Evolutionary conservation across 768 basidiomycete genomes (phyloP).

Genomic region (Amylocystis lapponica): DNA sequence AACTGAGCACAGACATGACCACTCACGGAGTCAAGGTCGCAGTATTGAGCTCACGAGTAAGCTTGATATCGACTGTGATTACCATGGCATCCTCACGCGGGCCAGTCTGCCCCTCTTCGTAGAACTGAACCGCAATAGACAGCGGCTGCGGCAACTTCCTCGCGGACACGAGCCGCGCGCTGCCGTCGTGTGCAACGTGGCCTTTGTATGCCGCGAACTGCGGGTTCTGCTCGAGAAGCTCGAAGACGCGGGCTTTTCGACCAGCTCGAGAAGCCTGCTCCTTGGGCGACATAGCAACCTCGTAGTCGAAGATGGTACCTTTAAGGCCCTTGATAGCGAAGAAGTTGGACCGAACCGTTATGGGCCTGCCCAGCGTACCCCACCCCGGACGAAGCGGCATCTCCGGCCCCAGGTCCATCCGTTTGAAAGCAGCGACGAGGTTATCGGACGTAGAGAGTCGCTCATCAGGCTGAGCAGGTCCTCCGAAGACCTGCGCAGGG

Average conservation of each 20-base stretch:
- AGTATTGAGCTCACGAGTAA: constrained; percentile 25
- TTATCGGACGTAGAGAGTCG: constrained; percentile 7
- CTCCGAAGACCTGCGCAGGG: constrained; percentile 10
- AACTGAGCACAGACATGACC: not conserved
- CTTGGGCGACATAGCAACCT: constrained; percentile 44
- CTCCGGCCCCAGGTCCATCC: constrained; percentile 19
- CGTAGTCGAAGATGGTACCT: constrained; percentile 47
- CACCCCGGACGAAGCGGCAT: constrained; percentile 52
- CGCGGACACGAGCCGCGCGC: constrained; percentile 37
- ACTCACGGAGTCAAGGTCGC: constrained; percentile 30
- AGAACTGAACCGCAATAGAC: constrained; percentile 27
- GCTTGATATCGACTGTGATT: constrained; percentile 34
- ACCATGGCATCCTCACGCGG: constrained; percentile 32
- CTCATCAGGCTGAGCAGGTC: constrained; percentile 4
- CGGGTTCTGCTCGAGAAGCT: constrained; percentile 43
- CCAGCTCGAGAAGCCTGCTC: constrained; percentile 34
- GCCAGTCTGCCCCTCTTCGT: constrained; percentile 34
- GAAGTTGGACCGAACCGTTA: constrained; percentile 58
- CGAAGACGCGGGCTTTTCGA: constrained; percentile 46
- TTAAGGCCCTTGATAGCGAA: constrained; percentile 47
- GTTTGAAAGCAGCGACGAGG: constrained; percentile 26
- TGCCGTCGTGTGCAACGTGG: constrained; percentile 46
- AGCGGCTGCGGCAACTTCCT: constrained; percentile 33
- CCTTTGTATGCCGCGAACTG: constrained; percentile 29
- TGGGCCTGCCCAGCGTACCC: constrained; percentile 42